Evolutionary conservation across 768 basidiomycete genomes (phyloP).

Genomic region (Russula emetica): DNA sequence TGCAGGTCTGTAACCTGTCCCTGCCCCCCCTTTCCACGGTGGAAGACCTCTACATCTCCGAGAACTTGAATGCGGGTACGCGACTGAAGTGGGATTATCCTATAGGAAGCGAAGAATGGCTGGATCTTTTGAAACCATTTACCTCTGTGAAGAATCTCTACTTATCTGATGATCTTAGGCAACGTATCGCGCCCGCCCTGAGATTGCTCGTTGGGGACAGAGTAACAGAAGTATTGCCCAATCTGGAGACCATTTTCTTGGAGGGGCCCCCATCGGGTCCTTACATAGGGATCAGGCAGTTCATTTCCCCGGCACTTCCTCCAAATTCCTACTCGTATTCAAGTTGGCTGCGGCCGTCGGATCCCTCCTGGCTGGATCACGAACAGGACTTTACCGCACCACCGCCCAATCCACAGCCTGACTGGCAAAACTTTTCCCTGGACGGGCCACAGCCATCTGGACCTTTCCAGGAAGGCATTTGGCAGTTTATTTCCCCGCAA

Average conservation of each 20-base stretch:
- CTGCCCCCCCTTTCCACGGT: not conserved
- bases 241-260: not conserved
- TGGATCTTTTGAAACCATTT: not conserved
- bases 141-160: not conserved
- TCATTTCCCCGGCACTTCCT: too few relatives aligned
- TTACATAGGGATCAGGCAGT: too few relatives aligned
- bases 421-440: too few relatives aligned
- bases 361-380: too few relatives aligned
- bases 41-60: not conserved
- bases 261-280: too few relatives aligned
- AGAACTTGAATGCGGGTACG: accelerated
- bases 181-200: not conserved
- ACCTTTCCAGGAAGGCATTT: too few relatives aligned
- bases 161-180: not conserved
- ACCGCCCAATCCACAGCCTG: too few relatives aligned
- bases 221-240: not conserved
- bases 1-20: not conserved
- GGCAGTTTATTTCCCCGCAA: too few relatives aligned
- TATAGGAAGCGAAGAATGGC: not conserved
- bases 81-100: not conserved
- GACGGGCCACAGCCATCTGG: too few relatives aligned
- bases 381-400: too few relatives aligned
- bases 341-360: too few relatives aligned
- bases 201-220: not conserved
- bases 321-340: too few relatives aligned